phyloP scores from a whole-genome alignment of 176 grass and related monocot genomes.

The Tuctoria greenei region DNA sequence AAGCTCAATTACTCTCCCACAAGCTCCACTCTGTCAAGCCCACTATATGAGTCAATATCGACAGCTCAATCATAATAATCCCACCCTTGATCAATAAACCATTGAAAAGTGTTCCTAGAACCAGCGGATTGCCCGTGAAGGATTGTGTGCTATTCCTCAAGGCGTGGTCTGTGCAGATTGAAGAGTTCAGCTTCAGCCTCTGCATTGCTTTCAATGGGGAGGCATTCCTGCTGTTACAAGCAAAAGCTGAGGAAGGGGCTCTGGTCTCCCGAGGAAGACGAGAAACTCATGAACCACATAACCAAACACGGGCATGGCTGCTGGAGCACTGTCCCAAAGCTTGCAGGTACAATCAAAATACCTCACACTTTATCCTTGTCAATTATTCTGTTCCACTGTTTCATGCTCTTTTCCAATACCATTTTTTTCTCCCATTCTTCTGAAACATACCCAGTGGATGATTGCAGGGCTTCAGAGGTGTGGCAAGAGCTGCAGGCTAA shows the following conservation, averaged over 20 bases:
- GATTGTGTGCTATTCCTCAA: constrained; percentile 6
- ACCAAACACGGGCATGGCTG: constrained; percentile 55
- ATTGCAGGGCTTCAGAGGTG: constrained; percentile 83
- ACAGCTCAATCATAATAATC: neutral
- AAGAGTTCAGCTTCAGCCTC: constrained; percentile 31
- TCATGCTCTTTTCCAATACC: neutral
- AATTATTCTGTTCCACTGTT: constrained; percentile 14
- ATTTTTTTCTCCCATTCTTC: constrained; percentile 25
- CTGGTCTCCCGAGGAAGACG: constrained; percentile 71
- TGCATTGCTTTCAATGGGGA: constrained; percentile 53
- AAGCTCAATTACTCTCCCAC: too few species aligned
- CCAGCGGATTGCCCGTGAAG: constrained; percentile 21
- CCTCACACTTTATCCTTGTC: constrained; percentile 13
- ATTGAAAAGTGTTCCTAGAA: constrained; percentile 7
- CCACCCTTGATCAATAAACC: constrained; percentile 30
- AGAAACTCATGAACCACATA: constrained; percentile 61
- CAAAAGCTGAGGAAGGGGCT: constrained; percentile 69
- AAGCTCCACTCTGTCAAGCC: constrained; percentile 33
- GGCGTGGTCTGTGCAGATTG: constrained; percentile 19
- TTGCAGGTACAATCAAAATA: constrained; percentile 47
- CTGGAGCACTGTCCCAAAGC: constrained; percentile 66
- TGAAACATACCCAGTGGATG: constrained; percentile 19
- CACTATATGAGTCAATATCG: constrained; percentile 7
- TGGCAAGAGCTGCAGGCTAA: constrained; percentile 95
- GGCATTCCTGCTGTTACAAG: constrained; percentile 67